A percentile compares a stretch with the other conserved stretches of the same genome.
phyloP scores from a whole-genome alignment of 441 rosid species.

The Arabidopsis lyrata region DNA sequence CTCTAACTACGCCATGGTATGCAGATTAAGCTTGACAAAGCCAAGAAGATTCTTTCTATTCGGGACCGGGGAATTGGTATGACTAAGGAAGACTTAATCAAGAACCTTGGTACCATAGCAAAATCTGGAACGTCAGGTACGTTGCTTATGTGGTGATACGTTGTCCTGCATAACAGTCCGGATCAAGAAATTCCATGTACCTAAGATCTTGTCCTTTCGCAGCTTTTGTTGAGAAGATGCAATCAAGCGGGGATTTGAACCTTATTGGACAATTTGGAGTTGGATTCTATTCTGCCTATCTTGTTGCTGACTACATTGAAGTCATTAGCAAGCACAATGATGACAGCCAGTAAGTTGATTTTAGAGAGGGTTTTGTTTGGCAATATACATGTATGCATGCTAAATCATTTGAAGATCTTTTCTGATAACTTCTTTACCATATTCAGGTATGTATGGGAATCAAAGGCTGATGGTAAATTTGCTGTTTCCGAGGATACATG shows the following conservation, averaged over 20 bases:
- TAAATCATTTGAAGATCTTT: conserved; percentile 14
- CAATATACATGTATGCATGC: conserved; percentile 1
- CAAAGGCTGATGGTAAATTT: conserved; percentile 98
- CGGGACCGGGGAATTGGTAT: conserved; percentile 97
- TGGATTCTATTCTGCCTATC: conserved; percentile 96
- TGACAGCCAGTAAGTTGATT: conserved; percentile 75
- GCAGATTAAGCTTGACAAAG: conserved; percentile 93
- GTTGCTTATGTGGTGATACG: conserved; percentile 6
- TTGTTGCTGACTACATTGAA: conserved; percentile 96
- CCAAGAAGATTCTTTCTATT: conserved; percentile 76
- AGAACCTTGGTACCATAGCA: conserved; percentile 97
- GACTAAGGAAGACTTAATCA: conserved; percentile 94
- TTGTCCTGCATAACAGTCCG: not conserved
- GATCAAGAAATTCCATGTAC: not conserved
- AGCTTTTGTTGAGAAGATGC: conserved; percentile 99
- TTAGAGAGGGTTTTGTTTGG: not conserved
- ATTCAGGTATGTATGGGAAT: conserved; percentile 93
- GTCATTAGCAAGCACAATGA: conserved; percentile 96
- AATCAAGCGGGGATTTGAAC: conserved; percentile 91
- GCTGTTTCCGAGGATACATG: conserved; percentile 97
- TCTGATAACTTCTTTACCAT: conserved; percentile 28
- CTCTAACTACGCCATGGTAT: conserved; percentile 1
- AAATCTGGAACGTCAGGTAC: conserved; percentile 98
- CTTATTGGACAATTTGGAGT: conserved; percentile 99
- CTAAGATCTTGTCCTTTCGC: conserved; percentile 28